Base-by-base conservation (phyloP, 2,329 filamentous ascomycete species). In the Didymella sp. region DNA sequence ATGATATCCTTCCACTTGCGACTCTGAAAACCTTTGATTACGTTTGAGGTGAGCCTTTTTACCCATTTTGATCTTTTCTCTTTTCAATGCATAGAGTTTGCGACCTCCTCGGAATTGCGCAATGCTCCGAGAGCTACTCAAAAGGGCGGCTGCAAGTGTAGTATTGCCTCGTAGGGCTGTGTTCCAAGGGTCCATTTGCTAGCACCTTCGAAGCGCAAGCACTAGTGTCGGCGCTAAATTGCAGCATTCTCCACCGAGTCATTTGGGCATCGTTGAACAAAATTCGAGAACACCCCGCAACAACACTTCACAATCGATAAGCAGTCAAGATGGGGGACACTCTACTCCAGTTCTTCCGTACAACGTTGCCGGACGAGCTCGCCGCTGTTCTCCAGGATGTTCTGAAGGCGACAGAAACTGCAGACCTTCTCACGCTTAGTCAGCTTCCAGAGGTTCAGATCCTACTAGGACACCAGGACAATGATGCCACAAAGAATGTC, bases 351-450 rank as follows among this genome's bases (percentile, higher is more conserved):
- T 77, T 77, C 62, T 71, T 81, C 21, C 73, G 77, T 31, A 68
- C 64, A 24, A 74, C 70, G 11, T 64, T 82, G 42, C 78, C 79
- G 0, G 71, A 76, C 8, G 79, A 81, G 56, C 66, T 81, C 2
- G 75, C 72, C 11, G 63, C 63, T 8, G 67, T 76, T 11, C 67
- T 80, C 3, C 68, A 73, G 50, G 67, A 74, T 27, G 68, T 74
- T 12, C 62, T 82, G 22, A 66, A 72, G 27, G 63, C 72, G 6
- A 69, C 80, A 37, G 77, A 80, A 67, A 68, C 72, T 27, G 79
- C 79, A 49, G 67, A 81, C 40, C 81, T 79, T 58, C 66, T 74
- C 49, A 66, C 64, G 12, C 60, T 82, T 17, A 65, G 82, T 45
- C 65, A 76, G 59, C 63, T 68, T 30, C 66, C 72, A 5, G 75